A percentile compares a stretch with the other conserved stretches of the same genome.
Conservation (phyloP, 2,329 filamentous ascomycete genomes). For the Teratosphaeria epicoccoides region DNA sequence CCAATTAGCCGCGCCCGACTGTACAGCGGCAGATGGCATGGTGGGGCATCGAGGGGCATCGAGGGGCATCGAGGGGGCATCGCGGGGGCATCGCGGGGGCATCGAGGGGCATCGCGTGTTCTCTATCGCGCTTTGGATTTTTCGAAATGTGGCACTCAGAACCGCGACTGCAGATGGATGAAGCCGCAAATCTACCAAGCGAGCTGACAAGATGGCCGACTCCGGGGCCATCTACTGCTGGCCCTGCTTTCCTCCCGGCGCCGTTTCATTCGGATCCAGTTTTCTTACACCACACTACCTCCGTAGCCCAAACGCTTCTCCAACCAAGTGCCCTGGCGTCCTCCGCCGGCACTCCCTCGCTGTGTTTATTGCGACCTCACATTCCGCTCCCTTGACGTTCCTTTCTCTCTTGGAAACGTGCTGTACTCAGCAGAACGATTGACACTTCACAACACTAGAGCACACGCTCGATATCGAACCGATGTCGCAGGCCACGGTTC, state of each 20-base stretch:
- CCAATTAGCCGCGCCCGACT: neutral
- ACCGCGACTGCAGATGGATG: neutral
- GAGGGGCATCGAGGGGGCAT: no score
- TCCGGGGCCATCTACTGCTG: neutral
- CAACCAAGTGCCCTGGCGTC: neutral
- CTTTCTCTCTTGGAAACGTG: neutral
- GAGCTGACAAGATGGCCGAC: neutral
- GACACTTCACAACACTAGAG: neutral
- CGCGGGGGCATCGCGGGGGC: no score
- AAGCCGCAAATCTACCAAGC: neutral
- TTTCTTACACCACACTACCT: neutral
- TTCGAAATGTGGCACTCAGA: neutral
- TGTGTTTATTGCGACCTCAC: neutral
- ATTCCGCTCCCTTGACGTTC: neutral
- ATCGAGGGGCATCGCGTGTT: neutral
- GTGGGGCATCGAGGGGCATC: neutral
- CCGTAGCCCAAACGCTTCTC: neutral
- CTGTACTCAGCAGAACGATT: neutral
- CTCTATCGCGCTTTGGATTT: neutral
- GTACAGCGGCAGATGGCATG: neutral
- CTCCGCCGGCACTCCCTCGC: conserved; percentile 1
- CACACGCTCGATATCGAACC: conserved; percentile 1
- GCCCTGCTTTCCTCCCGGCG: neutral
- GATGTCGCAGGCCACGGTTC: conserved; percentile 31
- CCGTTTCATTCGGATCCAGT: neutral